phyloP scores from a whole-genome alignment of 257 asterid species.

The Rehmannia glutinosa region DNA sequence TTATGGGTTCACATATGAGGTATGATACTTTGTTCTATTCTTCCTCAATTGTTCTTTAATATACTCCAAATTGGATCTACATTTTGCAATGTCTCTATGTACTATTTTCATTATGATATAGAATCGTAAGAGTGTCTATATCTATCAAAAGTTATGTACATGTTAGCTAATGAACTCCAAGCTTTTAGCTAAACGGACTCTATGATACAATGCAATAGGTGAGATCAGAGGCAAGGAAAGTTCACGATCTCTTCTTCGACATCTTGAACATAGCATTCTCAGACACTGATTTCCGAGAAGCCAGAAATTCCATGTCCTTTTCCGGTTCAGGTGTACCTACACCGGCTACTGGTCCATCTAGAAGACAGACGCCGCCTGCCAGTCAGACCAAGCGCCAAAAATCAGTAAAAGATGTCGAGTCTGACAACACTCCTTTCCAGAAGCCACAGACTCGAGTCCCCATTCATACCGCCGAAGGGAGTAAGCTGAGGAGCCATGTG shows the following conservation, averaged over 20 bases:
- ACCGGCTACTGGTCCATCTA: conserved; percentile 51
- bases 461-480: conserved; percentile 39
- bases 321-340: conserved; percentile 33
- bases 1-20: conserved; percentile 75
- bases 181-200: conserved; percentile 10
- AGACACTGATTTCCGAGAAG: conserved; percentile 80
- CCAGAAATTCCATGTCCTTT: conserved; percentile 65
- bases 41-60: background rate
- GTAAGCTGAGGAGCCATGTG: conserved; percentile 31
- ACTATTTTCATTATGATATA: too few species aligned
- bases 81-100: background rate
- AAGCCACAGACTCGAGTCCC: conserved; percentile 57
- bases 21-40: conserved; percentile 20
- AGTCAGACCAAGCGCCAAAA: conserved; percentile 63
- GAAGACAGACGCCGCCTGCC: conserved; percentile 43
- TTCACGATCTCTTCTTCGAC: conserved; percentile 95
- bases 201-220: conserved; percentile 52
- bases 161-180: background rate
- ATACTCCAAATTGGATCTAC: background rate
- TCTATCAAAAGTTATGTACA: too few species aligned
- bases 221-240: conserved; percentile 85
- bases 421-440: conserved; percentile 53
- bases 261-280: conserved; percentile 76
- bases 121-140: too few species aligned
- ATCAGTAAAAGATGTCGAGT: conserved; percentile 42